A percentile compares a stretch with the other conserved stretches of the same genome.
Conservation (phyloP, 306 rosid species). For the Vigna unguiculata region DNA sequence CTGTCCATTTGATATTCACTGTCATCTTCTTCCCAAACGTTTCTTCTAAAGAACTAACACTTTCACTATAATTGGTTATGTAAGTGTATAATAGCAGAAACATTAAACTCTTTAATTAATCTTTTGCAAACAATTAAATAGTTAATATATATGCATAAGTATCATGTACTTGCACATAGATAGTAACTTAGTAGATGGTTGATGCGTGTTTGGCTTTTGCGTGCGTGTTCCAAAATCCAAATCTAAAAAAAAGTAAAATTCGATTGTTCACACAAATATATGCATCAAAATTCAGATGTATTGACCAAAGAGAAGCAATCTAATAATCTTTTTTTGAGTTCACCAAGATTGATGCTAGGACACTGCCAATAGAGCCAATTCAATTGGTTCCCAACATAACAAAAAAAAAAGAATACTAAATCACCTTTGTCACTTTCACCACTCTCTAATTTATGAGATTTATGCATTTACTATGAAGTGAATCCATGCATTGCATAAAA, state of each 20-base stretch:
- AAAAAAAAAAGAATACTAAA: not conserved
- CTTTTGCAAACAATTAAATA: not conserved
- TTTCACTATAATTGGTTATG: not conserved
- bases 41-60: not conserved
- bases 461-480: not conserved
- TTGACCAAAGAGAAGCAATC: constrained; percentile 41
- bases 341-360: constrained; percentile 28
- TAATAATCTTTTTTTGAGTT: constrained; percentile 32
- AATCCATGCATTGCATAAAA: constrained; percentile 15
- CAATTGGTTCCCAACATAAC: constrained; percentile 44
- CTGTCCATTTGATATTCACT: not conserved
- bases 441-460: constrained; percentile 10
- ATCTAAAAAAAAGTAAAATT: constrained; percentile 28
- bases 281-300: constrained; percentile 31
- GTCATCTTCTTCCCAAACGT: not conserved
- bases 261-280: constrained; percentile 33
- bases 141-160: not conserved
- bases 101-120: not conserved
- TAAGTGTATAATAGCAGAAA: no score
- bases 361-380: constrained; percentile 36
- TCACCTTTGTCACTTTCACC: constrained; percentile 25
- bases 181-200: no score
- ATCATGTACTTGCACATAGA: not conserved
- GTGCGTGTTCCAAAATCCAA: constrained; percentile 2
- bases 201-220: not conserved